A percentile compares a stretch with the other conserved stretches of the same genome.
Conservation (phyloP, 2,329 filamentous ascomycete genomes). For the Cladosporium sp. region DNA sequence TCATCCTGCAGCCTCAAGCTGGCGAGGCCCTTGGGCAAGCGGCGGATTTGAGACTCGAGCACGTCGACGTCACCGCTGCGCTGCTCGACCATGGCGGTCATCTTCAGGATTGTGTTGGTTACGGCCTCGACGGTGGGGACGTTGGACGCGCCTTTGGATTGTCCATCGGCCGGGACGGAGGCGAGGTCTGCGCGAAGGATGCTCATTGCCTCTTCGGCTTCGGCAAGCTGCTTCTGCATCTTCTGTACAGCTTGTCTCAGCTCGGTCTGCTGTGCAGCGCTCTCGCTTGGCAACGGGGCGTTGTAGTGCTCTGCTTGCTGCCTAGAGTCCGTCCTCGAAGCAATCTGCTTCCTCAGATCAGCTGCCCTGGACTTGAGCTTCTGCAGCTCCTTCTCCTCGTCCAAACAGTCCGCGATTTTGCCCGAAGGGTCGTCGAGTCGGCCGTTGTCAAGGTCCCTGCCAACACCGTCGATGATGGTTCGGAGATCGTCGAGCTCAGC, state of each 20-base stretch:
- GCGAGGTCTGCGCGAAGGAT: constrained; percentile 78
- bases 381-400: constrained; percentile 69
- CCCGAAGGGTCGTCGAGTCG: constrained; percentile 67
- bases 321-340: constrained; percentile 67
- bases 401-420: constrained; percentile 65
- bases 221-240: constrained; percentile 71
- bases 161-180: constrained; percentile 41
- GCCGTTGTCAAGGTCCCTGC: constrained; percentile 65
- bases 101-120: constrained; percentile 84
- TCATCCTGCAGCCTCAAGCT: constrained; percentile 33
- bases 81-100: constrained; percentile 90
- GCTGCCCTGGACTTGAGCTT: constrained; percentile 73
- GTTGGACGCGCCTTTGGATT: constrained; percentile 36
- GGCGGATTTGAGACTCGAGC: constrained; percentile 81
- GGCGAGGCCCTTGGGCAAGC: constrained; percentile 49
- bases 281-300: constrained; percentile 79
- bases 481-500: constrained; percentile 72
- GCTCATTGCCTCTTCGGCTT: constrained; percentile 77
- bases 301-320: constrained; percentile 64
- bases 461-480: constrained; percentile 52
- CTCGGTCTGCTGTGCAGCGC: constrained; percentile 79
- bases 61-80: constrained; percentile 88
- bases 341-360: constrained; percentile 75
- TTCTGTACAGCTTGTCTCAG: constrained; percentile 73
- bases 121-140: constrained; percentile 89